Evolutionary conservation across 192 early-diverging fungal genomes (phyloP), one percentile per base, ranked within the genome.

Genomic region (Geosiphon pyriformis): DNA sequence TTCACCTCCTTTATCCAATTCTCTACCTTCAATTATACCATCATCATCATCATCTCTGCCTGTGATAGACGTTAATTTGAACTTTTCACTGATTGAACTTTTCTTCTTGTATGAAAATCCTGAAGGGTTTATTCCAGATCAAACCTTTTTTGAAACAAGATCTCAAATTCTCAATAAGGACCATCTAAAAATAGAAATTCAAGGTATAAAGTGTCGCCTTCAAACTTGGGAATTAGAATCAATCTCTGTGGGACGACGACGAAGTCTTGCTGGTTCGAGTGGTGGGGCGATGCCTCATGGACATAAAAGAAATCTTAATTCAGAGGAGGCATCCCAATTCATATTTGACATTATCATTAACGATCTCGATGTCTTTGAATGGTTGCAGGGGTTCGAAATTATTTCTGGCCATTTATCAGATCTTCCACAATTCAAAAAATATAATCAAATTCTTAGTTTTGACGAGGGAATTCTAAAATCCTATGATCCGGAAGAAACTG

Each of bases 71-170:
- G 46, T 78, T 32, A 74, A 81, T 32, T 68, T 77, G 7, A 62
- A 69, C 3, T 49, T 78, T 35, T 52, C 64, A 20, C 59, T 67
- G 8, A 30, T 74, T 26, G 76, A 81, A 61, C 34, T 81, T 3
- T 81, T 72, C 71, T 52, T 78, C 37, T 55, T 81, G 0, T 74
- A 67, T 27, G 51, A 70, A 7, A 74, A 81, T 54, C 72, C 74
- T 33, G 53, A 53, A 18, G 26, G 54, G 6, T 11, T 59, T 48
- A 70, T 74, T 23, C 72, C 72, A 2, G 76, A 67, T 34, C 63
- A 47, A 18, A 52, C 51, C 26, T 74, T 74, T 51, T 78, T 70
- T 22, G 69, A 72, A 26, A 60, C 11, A 18, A 70, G 68, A n/a
- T 46, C 23, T 1, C 66, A 78, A 61, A 59, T 59, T 23, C 55